These are phyloP conservation scores for Drosera spatulata DNA, from an alignment of 179 eudicot species.

Conservation along the genomic window DNA sequence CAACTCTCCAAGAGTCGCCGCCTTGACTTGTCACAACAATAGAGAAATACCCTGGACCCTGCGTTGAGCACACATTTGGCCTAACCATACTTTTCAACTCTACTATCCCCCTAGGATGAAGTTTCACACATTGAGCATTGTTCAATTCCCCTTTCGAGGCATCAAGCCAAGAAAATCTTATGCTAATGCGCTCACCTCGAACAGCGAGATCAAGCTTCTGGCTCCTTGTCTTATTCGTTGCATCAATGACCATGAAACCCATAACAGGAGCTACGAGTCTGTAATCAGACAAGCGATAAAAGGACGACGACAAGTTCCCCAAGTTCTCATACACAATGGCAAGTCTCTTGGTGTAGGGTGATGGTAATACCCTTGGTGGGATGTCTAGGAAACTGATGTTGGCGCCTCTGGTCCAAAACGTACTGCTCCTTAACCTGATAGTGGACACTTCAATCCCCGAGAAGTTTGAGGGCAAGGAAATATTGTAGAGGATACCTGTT, in stretches of 20 bases:
- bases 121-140: slow-evolving; percentile 33
- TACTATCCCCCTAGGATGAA: slow-evolving; percentile 26
- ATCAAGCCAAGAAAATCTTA: slow-evolving; percentile 28
- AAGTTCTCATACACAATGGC: slow-evolving; percentile 48
- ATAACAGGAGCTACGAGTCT: slow-evolving; percentile 37
- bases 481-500: slow-evolving; percentile 42
- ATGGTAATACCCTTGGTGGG: slow-evolving; percentile 32
- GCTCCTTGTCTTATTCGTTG: slow-evolving; percentile 11
- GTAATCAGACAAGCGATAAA: slow-evolving; percentile 46
- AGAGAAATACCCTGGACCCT: slow-evolving; percentile 42
- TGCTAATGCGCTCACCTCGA: slow-evolving; percentile 22
- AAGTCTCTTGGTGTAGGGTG: slow-evolving; percentile 39
- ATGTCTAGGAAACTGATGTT: slow-evolving; percentile 32
- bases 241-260: slow-evolving; percentile 43
- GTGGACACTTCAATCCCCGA: slow-evolving; percentile 37
- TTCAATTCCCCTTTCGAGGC: neutral
- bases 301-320: slow-evolving; percentile 54
- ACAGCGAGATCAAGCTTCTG: slow-evolving; percentile 15
- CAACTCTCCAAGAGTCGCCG: slow-evolving; percentile 5
- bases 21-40: slow-evolving; percentile 25
- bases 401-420: slow-evolving; percentile 37
- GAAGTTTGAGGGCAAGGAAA: slow-evolving; percentile 49
- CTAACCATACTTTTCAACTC: slow-evolving; percentile 30
- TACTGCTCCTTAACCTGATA: slow-evolving; percentile 32
- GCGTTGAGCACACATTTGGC: slow-evolving; percentile 29